Base-by-base conservation (phyloP, 805 yeast genomes). In the Peterozyma toletana region DNA sequence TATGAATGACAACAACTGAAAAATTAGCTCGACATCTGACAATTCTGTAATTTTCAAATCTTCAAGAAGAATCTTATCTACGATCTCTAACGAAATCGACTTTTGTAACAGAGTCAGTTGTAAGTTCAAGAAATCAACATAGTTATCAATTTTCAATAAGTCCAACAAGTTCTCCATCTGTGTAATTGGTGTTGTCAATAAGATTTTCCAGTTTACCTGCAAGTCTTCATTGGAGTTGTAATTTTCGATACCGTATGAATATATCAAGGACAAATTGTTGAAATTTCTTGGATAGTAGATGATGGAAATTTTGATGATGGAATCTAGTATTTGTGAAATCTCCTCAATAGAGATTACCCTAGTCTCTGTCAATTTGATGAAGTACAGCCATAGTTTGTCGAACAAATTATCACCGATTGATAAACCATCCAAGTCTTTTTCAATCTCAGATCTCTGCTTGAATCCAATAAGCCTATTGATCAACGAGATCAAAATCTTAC, bases 271-370 rank as follows among this genome's bases (percentile, higher is more conserved):
- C 44, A 89, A 66, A 58, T 85, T 78, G 5, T 68, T 72, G 48
- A 68, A 69, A 45, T 80, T 75, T 0, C 72, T 65, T 6, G 87
- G 84, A 55, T 85, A 85, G 63, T 80, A 86, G 4, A 73, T 68
- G 35, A 87, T 66, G 0, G 88, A 72, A 38, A 90, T 60, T 48
- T 73, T 75, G 41, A 83, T 70, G 30, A 86, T 69, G n/a, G 83
- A 76, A 46, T 80, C 82, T 38, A 87, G 64, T 16, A 89, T 67
- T 1, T 74, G 68, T 9, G 85, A 73, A 44, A 77, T 76, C 47
- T 86, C 91, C 29, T 74, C 78, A n/a, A 75, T 56, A 1, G 87
- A 67, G n/a, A 88, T 61, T 40, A 80, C 83, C 47, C 83, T 77
- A 9, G 70, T 61, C 39, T 77, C 68, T 42, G 71, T 69, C 31